Evolutionary conservation across 2,329 filamentous ascomycete genomes (phyloP).

Genomic region (Arthrobotrys iridis): DNA sequence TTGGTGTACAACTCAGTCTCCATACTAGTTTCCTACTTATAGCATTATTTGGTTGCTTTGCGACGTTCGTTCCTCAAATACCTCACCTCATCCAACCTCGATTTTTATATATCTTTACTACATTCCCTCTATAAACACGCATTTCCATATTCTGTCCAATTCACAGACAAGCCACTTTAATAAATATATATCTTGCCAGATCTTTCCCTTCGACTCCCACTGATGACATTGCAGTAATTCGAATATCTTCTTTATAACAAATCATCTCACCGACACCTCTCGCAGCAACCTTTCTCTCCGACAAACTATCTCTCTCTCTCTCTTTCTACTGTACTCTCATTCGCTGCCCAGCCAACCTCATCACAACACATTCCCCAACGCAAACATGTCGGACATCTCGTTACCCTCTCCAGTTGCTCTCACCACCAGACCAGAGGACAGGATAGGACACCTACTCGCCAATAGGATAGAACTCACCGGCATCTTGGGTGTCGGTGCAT

Average conservation of each 20-base stretch:
- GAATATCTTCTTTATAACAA: conserved; percentile 6
- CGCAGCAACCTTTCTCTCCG: conserved; percentile 55
- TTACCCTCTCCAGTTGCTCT: conserved; percentile 57
- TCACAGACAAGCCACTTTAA: conserved; percentile 15
- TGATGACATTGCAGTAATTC: conserved; percentile 45
- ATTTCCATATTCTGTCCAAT: not conserved
- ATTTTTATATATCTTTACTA: conserved; percentile 53
- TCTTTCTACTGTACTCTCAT: conserved; percentile 23
- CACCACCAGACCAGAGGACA: conserved; percentile 73
- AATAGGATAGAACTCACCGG: conserved; percentile 83
- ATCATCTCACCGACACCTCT: not conserved
- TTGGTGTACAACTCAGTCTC: conserved; percentile 55
- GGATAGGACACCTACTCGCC: conserved; percentile 83
- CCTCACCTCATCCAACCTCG: conserved; percentile 49
- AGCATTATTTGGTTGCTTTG: conserved; percentile 45
- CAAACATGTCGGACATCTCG: conserved; percentile 55
- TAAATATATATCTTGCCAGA: conserved; percentile 22
- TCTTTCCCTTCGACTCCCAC: conserved; percentile 27
- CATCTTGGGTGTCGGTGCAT: conserved; percentile 91
- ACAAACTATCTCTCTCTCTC: conserved; percentile 52
- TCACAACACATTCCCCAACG: conserved; percentile 45
- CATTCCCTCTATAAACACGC: conserved; percentile 52
- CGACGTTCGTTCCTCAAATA: conserved; percentile 55
- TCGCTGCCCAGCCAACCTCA: conserved; percentile 32
- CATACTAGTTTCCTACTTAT: conserved; percentile 51